Evolutionary conservation across 2,329 filamentous ascomycete species (phyloP), one percentile per base, ranked within the genome.

Genomic region (Diaporthe longicolla): DNA sequence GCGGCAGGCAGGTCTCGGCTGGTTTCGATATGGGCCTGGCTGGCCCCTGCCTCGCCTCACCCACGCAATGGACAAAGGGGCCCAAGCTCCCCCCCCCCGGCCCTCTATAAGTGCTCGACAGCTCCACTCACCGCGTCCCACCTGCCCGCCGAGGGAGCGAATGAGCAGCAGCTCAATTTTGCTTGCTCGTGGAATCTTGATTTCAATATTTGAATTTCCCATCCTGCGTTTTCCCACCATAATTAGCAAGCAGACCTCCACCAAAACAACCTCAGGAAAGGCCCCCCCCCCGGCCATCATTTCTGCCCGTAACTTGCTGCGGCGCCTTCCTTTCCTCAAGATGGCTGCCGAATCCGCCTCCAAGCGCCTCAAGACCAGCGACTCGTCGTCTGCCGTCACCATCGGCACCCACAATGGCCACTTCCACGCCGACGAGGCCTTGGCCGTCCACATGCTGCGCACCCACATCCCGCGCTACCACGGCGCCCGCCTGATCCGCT

Each of bases 331-430:
- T 11, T 32, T 78, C 63, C 6, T 75, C 77, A 84, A 77, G 80
- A 93, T 93, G 92, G 88, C 92, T 24, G 61, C 70, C 79, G 90
- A 94, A 87, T 89, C 87, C 81, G 89, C 92, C 80, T 85, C 93
- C 76, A 98, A 98, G 86, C 93, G 94, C 83, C 86, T 97, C 83
- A 98, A 97, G 89, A 94, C 93, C 79, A 88, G 90, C 76, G 85
- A 86, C 76, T 83, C 83, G 75, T 78, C 80, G 73, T 83, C 83
- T 75, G 79, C 80, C 72, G 85, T 93, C 77, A 85, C 91, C 78
- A 97, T 98, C 82, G 97, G 95, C 81, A 99, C 97, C 40, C 97
- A 99, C 90, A 98, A 93, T 86, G 97, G 97, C 78, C 95, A 98
- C 88, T 99, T 99, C 89, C 97, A 99, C 87, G 97, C 97, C 83